Evolutionary conservation across 257 asterid genomes (phyloP).

Genomic region (Solanum pimpinellifolium): DNA sequence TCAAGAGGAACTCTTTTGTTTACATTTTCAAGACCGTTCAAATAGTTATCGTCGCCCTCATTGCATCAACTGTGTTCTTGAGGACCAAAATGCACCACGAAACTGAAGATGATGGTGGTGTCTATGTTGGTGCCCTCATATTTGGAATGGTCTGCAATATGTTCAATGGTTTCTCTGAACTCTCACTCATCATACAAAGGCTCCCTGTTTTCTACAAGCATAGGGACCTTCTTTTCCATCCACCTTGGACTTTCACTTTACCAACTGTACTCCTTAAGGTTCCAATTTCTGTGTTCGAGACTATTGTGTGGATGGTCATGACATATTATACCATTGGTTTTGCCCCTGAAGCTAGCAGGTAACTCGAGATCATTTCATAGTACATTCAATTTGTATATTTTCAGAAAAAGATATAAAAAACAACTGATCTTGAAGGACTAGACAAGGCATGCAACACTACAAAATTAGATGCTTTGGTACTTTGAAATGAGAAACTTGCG

Average conservation of each 20-base stretch:
- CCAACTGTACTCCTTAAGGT: conserved; percentile 47
- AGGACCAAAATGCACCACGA: conserved; percentile 34
- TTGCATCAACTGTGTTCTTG: conserved; percentile 54
- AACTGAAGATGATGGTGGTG: conserved; percentile 33
- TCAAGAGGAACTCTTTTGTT: conserved; percentile 54
- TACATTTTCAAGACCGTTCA: conserved; percentile 61
- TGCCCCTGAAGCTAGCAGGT: conserved; percentile 78
- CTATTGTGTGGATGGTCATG: conserved; percentile 37
- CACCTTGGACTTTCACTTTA: conserved; percentile 61
- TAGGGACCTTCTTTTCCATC: conserved; percentile 56
- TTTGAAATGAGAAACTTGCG: background rate
- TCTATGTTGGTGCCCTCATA: conserved; percentile 46
- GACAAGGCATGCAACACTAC: background rate
- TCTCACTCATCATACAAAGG: conserved; percentile 45
- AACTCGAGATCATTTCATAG: background rate
- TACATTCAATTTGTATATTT: background rate
- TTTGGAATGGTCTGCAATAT: conserved; percentile 47
- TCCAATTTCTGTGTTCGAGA: conserved; percentile 52
- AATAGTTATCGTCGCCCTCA: conserved; percentile 42
- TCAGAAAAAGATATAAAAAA: background rate
- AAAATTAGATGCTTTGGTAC: background rate
- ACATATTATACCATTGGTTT: conserved; percentile 58
- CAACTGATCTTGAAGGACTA: background rate
- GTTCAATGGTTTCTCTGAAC: conserved; percentile 62
- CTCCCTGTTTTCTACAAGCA: conserved; percentile 73